A percentile compares a stretch with the other conserved stretches of the same genome.
Evolutionary conservation across 208 protist genomes (phyloP).

Genomic region (Wallacemonas sp.): DNA sequence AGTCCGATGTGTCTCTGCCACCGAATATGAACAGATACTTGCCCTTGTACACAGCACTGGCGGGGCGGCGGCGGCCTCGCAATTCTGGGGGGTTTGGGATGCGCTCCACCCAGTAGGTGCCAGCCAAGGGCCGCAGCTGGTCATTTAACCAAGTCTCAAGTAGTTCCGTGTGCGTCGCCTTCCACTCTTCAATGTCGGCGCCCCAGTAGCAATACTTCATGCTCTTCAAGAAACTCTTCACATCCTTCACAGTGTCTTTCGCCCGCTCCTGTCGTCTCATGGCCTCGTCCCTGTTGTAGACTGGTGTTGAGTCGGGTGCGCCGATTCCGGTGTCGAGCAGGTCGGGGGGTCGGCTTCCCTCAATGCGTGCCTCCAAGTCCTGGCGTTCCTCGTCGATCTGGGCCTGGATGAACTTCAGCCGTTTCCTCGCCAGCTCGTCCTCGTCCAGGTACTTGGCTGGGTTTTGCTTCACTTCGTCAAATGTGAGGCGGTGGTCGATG

Average conservation of each 20-base stretch:
- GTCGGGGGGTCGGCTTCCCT: too few species aligned
- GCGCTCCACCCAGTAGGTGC: slow-evolving; percentile 34
- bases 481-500: slow-evolving; percentile 30
- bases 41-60: slow-evolving; percentile 37
- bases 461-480: slow-evolving; percentile 18
- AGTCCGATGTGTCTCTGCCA: slow-evolving; percentile 46
- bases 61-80: slow-evolving; percentile 54
- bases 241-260: too few species aligned
- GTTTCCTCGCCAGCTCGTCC: background rate
- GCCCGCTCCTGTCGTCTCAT: too few species aligned
- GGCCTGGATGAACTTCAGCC: background rate
- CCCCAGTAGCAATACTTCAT: background rate
- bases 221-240: too few species aligned
- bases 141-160: slow-evolving; percentile 18
- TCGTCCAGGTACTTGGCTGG: slow-evolving; percentile 17
- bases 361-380: too few species aligned
- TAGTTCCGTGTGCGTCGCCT: slow-evolving; percentile 7
- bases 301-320: too few species aligned
- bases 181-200: background rate
- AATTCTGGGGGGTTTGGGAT: slow-evolving; percentile 16
- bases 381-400: background rate
- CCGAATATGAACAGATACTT: slow-evolving; percentile 74
- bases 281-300: too few species aligned
- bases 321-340: too few species aligned
- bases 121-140: slow-evolving; percentile 18